Conservation (phyloP, 306 rosid genomes). For the Rubus parviflorus region DNA sequence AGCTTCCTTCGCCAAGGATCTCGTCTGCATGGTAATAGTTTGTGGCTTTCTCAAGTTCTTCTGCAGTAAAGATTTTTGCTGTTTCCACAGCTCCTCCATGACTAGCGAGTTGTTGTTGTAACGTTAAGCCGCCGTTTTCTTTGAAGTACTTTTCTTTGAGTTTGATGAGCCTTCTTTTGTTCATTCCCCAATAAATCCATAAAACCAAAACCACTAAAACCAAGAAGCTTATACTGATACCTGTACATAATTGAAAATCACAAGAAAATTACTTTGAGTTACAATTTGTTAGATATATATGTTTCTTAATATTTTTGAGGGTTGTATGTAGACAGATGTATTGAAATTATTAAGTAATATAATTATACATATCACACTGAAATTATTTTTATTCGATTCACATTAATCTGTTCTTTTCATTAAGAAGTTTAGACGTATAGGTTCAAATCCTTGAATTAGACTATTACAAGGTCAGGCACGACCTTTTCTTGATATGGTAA, state of each 20-base stretch:
- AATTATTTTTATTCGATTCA: too few species aligned
- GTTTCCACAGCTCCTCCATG: not conserved
- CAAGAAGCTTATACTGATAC: not conserved
- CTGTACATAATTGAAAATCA: not conserved
- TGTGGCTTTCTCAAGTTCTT: conserved; percentile 19
- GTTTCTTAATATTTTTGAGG: too few species aligned
- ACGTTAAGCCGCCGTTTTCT: conserved; percentile 22
- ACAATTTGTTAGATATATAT: too few species aligned
- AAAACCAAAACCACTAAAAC: not conserved
- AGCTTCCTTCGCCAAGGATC: conserved; percentile 17
- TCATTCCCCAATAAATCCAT: conserved; percentile 1
- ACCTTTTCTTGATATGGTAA: too few species aligned
- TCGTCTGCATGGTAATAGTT: not conserved
- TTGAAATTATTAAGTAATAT: too few species aligned
- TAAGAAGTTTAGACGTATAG: too few species aligned
- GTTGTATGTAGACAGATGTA: too few species aligned
- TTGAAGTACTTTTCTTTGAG: conserved; percentile 16
- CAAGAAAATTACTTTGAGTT: too few species aligned
- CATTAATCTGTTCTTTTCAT: too few species aligned
- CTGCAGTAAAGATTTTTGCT: not conserved
- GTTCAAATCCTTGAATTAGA: too few species aligned
- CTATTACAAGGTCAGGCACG: too few species aligned
- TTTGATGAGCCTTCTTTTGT: conserved; percentile 4
- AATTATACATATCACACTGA: too few species aligned
- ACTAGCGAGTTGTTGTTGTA: not conserved